A percentile compares a stretch with the other conserved stretches of the same genome.
Evolutionary conservation across 129 eudicot species (phyloP).

Genomic region (Saussurea involucrata): DNA sequence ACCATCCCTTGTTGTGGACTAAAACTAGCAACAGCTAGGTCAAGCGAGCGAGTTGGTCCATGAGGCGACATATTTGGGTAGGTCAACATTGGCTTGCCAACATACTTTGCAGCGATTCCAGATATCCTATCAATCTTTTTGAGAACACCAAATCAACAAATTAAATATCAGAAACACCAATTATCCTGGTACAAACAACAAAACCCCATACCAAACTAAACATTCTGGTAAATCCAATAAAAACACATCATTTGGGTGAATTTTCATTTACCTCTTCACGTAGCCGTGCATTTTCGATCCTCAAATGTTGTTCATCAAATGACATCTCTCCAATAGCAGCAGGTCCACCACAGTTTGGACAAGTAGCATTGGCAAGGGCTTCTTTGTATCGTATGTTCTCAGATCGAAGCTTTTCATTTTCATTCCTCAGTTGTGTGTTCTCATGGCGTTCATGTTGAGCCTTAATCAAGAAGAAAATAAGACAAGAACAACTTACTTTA

Average conservation of each 20-base stretch:
- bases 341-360: slow-evolving; percentile 98
- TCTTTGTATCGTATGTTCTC: slow-evolving; percentile 92
- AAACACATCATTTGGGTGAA: background rate
- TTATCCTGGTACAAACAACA: background rate
- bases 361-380: slow-evolving; percentile 78
- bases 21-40: slow-evolving; percentile 59
- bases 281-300: slow-evolving; percentile 85
- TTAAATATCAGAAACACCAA: background rate
- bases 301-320: slow-evolving; percentile 87
- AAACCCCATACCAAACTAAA: background rate
- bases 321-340: slow-evolving; percentile 98
- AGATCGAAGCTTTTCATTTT: slow-evolving; percentile 87
- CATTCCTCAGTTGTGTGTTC: slow-evolving; percentile 76
- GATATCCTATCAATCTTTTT: slow-evolving; percentile 94
- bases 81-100: slow-evolving; percentile 86
- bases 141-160: background rate
- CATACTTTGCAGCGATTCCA: slow-evolving; percentile 93
- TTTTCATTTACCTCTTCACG: slow-evolving; percentile 72
- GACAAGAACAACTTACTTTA: slow-evolving; percentile 8
- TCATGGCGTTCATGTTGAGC: slow-evolving; percentile 95
- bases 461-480: slow-evolving; percentile 31
- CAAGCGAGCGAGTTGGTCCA: slow-evolving; percentile 70
- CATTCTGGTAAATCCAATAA: background rate
- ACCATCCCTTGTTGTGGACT: slow-evolving; percentile 59
- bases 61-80: slow-evolving; percentile 58